These are phyloP conservation scores for Fonsecaea monophora DNA, from an alignment of 2,329 filamentous ascomycete species.

Conservation along the genomic window DNA sequence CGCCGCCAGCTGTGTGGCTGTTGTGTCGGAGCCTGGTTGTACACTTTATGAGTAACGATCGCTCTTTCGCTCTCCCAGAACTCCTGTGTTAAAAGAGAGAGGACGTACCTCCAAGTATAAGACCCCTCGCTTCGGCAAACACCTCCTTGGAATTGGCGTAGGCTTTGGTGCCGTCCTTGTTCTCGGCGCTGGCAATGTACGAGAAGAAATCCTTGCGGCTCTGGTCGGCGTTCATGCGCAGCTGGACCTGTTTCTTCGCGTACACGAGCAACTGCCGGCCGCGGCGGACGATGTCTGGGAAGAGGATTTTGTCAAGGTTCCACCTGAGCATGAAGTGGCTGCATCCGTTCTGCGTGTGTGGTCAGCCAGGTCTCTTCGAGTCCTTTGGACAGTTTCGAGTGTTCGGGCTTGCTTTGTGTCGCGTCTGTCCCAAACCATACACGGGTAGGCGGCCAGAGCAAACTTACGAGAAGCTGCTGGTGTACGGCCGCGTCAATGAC, in stretches of 20 bases:
- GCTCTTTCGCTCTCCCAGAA: background rate
- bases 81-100: background rate
- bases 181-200: constrained; percentile 13
- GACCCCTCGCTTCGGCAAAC: constrained; percentile 10
- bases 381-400: no score
- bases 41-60: background rate
- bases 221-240: constrained; percentile 7
- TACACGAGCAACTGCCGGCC: constrained; percentile 10
- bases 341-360: constrained; percentile 3
- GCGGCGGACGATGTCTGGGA: constrained; percentile 13
- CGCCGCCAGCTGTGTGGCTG: constrained; percentile 42
- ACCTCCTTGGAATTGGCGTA: constrained; percentile 11
- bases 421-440: no score
- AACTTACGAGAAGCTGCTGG: constrained; percentile 12
- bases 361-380: no score
- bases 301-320: constrained; percentile 17
- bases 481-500: constrained; percentile 19
- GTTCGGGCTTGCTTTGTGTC: no score
- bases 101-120: constrained; percentile 15
- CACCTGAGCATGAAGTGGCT: constrained; percentile 13
- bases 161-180: constrained; percentile 14
- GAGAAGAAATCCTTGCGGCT: constrained; percentile 20
- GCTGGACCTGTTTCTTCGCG: constrained; percentile 7
- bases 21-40: constrained; percentile 29
- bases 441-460: background rate